Evolutionary conservation across 257 asterid species (phyloP).

Genomic region (Verbascum thapsus): DNA sequence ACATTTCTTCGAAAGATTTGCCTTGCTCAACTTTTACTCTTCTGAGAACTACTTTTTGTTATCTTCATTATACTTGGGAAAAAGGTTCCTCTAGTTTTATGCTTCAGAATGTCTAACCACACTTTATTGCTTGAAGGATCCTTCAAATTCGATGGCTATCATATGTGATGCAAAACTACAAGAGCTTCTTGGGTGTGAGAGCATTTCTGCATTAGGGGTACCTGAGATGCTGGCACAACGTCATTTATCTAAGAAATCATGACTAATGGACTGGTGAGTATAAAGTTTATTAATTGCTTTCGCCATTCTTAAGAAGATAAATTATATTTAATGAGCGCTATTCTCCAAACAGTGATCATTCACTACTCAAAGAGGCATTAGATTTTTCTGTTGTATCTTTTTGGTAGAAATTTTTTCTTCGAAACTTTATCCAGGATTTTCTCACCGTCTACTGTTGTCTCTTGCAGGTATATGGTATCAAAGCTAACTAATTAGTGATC

Average conservation of each 20-base stretch:
- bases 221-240: conserved; percentile 60
- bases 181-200: conserved; percentile 69
- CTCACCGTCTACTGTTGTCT: conserved; percentile 1
- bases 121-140: conserved; percentile 51
- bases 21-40: not conserved
- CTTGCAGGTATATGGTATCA: conserved; percentile 47
- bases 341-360: too few species aligned
- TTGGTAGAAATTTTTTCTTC: not conserved
- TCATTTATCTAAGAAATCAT: conserved; percentile 54
- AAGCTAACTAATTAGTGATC: conserved; percentile 48
- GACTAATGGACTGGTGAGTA: conserved; percentile 47
- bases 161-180: conserved; percentile 62
- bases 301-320: not conserved
- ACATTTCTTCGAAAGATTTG: not conserved
- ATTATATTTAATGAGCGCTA: too few species aligned
- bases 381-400: not conserved
- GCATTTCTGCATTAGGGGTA: conserved; percentile 60
- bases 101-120: conserved; percentile 17
- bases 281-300: not conserved
- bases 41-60: not conserved
- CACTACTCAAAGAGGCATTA: too few species aligned
- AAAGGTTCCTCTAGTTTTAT: conserved; percentile 4
- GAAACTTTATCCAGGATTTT: conserved; percentile 6
- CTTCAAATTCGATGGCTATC: conserved; percentile 50
- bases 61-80: not conserved